Evolutionary conservation across 192 early-diverging fungal species (phyloP).

Genomic region (Podila clonocystis): DNA sequence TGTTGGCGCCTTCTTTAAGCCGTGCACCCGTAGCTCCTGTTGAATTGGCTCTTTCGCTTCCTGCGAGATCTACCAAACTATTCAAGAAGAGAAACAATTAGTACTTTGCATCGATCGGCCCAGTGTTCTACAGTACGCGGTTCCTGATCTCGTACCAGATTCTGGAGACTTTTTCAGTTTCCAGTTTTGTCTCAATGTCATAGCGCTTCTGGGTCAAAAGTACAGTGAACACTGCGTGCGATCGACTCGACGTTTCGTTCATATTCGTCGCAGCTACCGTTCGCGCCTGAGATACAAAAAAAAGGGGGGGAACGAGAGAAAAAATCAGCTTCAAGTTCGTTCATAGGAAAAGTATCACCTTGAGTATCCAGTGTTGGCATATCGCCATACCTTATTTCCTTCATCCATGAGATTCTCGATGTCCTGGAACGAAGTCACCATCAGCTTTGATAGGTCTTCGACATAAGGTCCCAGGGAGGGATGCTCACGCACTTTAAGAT

Average conservation of each 20-base stretch:
- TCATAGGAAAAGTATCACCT: too few species aligned
- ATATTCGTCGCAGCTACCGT: conserved; percentile 95
- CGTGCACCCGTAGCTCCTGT: conserved; percentile 88
- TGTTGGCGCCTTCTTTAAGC: conserved; percentile 92
- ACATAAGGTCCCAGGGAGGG: conserved; percentile 88
- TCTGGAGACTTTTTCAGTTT: conserved; percentile 79
- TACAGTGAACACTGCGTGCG: conserved; percentile 88
- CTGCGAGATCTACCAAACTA: conserved; percentile 92
- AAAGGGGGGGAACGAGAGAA: background rate
- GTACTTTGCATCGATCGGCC: too few species aligned
- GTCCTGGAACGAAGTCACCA: conserved; percentile 77
- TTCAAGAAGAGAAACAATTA: background rate
- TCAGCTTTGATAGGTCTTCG: conserved; percentile 88
- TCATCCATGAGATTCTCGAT: conserved; percentile 81
- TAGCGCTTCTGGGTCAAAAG: conserved; percentile 74
- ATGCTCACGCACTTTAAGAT: conserved; percentile 85
- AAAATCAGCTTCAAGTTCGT: too few species aligned
- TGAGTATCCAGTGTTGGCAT: background rate
- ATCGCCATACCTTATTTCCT: conserved; percentile 74
- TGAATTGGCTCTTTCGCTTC: conserved; percentile 88
- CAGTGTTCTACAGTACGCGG: background rate
- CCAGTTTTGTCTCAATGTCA: conserved; percentile 61
- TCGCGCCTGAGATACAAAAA: conserved; percentile 60
- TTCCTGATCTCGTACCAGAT: conserved; percentile 57
- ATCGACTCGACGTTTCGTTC: conserved; percentile 92